Evolutionary conservation across 2,329 filamentous ascomycete genomes (phyloP).

Genomic region (Gaeumannomyces tritici): DNA sequence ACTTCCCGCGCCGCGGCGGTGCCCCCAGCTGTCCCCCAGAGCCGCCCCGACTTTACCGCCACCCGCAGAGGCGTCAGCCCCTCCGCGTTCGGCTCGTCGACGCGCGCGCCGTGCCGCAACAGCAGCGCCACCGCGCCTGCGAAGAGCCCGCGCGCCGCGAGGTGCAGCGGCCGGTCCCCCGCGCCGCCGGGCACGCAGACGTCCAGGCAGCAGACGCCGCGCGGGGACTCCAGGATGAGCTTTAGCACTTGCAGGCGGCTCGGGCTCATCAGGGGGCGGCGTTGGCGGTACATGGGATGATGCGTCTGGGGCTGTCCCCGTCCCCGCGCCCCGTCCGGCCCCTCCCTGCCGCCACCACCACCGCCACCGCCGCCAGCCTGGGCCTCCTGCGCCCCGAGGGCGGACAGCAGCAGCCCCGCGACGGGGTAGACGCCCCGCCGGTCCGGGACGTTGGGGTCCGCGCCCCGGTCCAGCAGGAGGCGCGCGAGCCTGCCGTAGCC

Average conservation of each 20-base stretch:
- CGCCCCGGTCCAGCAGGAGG: neutral
- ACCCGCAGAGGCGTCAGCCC: neutral
- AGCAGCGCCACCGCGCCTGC: neutral
- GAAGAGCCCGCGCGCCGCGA: neutral
- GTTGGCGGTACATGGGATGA: neutral
- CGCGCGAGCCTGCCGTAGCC: neutral
- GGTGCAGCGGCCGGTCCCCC: neutral
- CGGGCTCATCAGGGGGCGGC: neutral
- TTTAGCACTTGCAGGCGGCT: neutral
- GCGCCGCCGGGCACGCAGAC: too few species aligned
- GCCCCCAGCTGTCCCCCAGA: neutral
- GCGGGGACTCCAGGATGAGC: neutral
- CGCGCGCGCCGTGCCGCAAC: neutral
- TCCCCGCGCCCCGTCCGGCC: too few species aligned
- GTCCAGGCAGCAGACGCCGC: neutral
- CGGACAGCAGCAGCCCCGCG: neutral
- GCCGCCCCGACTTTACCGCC: neutral
- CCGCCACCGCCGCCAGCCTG: too few species aligned
- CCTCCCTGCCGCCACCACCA: too few species aligned
- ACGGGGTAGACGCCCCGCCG: neutral
- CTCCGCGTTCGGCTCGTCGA: neutral
- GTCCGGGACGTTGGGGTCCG: neutral
- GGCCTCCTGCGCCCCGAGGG: too few species aligned
- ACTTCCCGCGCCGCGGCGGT: neutral
- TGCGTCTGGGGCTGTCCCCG: too few species aligned